phyloP scores from a whole-genome alignment of 1,284 basidiomycete species.

The Vanrija sp. region DNA sequence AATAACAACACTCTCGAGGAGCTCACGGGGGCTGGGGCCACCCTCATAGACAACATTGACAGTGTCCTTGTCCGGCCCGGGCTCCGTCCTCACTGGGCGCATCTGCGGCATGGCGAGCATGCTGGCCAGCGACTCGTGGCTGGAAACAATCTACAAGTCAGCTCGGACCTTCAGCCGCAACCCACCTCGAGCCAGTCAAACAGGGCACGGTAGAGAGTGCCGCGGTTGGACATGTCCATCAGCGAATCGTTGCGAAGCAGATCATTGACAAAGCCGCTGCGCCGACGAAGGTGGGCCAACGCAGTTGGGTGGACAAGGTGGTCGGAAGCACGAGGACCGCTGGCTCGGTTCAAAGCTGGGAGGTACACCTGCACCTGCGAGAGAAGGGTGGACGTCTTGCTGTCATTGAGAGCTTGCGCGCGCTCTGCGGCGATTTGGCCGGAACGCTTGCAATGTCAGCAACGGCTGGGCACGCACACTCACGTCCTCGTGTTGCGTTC shows the following conservation, averaged over 20 bases:
- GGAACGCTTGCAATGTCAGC: constrained; percentile 55
- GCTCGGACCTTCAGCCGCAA: not conserved
- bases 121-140: constrained; percentile 80
- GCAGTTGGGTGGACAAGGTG: constrained; percentile 83
- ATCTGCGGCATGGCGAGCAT: constrained; percentile 97
- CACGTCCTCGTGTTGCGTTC: constrained; percentile 72
- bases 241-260: constrained; percentile 84
- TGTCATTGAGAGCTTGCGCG: constrained; percentile 66
- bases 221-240: constrained; percentile 84
- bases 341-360: constrained; percentile 66
- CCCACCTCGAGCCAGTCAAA: constrained; percentile 84
- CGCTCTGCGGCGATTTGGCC: constrained; percentile 71
- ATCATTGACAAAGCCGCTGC: constrained; percentile 79
- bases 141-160: constrained; percentile 66
- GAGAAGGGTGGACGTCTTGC: constrained; percentile 64
- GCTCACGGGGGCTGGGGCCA: constrained; percentile 76
- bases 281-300: constrained; percentile 77
- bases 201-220: constrained; percentile 77
- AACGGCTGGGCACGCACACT: constrained; percentile 33
- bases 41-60: constrained; percentile 72
- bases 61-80: constrained; percentile 8
- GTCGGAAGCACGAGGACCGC: constrained; percentile 72
- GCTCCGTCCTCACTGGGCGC: constrained; percentile 50
- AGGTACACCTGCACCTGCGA: constrained; percentile 68
- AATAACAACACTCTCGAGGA: constrained; percentile 80